A percentile compares a stretch with the other conserved stretches of the same genome.
These are phyloP conservation scores for Withania somnifera DNA, from an alignment of 305 asterid species.

Conservation along the genomic window DNA sequence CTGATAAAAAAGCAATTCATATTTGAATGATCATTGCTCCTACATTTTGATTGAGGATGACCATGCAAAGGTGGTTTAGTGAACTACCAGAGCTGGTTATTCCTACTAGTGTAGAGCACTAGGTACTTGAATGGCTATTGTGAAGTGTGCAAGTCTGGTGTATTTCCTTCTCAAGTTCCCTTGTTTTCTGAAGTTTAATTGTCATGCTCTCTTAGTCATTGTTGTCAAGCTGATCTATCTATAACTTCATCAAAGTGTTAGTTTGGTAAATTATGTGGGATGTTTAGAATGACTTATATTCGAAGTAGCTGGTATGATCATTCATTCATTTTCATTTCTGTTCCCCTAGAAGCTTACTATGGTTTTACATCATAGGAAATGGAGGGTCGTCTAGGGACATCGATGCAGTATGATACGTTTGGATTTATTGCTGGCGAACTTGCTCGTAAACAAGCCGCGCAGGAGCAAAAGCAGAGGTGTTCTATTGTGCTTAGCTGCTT, in stretches of 20 bases:
- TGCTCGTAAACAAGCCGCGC: constrained; percentile 80
- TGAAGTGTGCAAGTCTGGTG: not conserved
- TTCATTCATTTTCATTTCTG: not conserved
- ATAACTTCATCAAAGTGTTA: not conserved
- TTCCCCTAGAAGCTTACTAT: not conserved
- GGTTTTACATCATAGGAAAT: constrained; percentile 38
- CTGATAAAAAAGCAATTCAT: not conserved
- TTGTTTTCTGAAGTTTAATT: not conserved
- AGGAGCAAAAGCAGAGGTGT: constrained; percentile 75
- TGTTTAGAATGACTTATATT: not conserved
- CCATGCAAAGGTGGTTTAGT: not conserved
- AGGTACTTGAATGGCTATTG: not conserved
- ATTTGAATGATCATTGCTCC: not conserved
- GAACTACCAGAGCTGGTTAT: not conserved
- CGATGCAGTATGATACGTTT: constrained; percentile 85
- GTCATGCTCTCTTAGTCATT: not conserved
- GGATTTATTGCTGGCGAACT: constrained; percentile 79
- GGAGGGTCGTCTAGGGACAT: constrained; percentile 66
- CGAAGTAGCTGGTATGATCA: not conserved
- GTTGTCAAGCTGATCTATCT: not conserved
- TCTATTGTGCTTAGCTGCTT: constrained; percentile 4
- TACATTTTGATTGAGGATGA: not conserved
- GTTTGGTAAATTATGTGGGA: not conserved
- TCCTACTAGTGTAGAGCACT: not conserved
- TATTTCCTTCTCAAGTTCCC: not conserved